Base-by-base conservation (phyloP, 2,329 filamentous ascomycete genomes). In the Rutstroemia sydowiana region DNA sequence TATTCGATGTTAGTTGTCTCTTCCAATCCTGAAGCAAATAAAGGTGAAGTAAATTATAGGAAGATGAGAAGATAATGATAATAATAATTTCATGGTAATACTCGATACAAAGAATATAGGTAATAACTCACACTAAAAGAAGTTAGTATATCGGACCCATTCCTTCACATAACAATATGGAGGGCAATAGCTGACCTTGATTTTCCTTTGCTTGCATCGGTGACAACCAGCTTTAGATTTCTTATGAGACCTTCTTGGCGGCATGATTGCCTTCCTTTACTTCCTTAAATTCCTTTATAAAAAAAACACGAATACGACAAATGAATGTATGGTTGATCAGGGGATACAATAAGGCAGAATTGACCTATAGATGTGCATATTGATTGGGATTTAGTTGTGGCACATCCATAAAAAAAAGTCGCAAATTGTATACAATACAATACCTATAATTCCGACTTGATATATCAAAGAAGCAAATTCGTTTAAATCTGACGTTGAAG, bases 171-270 rank as follows among this genome's bases (percentile, higher is more conserved):
- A 13, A n/a, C 13, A 13, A 3, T 13, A 39, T 7, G 7, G 11
- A 20, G 41, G 13, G 28, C 16, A 6, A n/a, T 37, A 7, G 16
- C 34, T 20, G 30, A 83, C 82, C 78, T 87, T 87, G 64, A 87
- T 84, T 68, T 86, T 86, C 55, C 83, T 73, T 51, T 73, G 72
- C 69, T 86, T 87, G 68, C 83, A 87, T 53, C 79, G 72, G 56
- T 76, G 74, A 61, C 83, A 87, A 42, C 83, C 83, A 47, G 81
- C 77, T 59, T 83, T 76, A 52, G 81, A 85, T 70, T 85, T 87
- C 65, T 84, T 86, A 68, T 87, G 83, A 39, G 82, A 83, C 65
- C 81, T 74, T 62, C 82, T 73, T 28, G 82, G 81, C 55, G 82
- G 79, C 81, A 84, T 84, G 7, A 26, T 51, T 16, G 13, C n/a